Percentiles rank a stretch among this genome's conserved stretches.
phyloP scores from a whole-genome alignment of 495 filamentous ascomycete genomes.

The Sabuloglossum arenarium region DNA sequence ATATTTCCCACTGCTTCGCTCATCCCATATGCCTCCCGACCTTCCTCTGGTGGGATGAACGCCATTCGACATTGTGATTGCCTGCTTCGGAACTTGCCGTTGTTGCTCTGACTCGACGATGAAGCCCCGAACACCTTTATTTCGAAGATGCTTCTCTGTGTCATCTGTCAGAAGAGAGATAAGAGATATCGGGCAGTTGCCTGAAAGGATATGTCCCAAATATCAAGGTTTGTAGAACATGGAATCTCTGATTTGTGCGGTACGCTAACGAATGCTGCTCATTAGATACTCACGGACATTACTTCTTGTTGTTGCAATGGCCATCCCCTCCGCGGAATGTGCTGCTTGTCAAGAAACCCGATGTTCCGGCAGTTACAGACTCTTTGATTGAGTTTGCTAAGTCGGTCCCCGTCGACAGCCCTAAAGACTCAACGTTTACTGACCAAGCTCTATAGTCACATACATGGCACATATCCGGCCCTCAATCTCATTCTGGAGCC shows the following conservation, averaged over 20 bases:
- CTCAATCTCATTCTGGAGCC: conserved; percentile 70
- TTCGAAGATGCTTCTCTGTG: conserved; percentile 20
- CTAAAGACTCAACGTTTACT: not conserved
- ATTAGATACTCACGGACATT: conserved; percentile 31
- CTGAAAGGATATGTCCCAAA: conserved; percentile 23
- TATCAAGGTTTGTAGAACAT: conserved; percentile 24
- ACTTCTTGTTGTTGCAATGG: conserved; percentile 73
- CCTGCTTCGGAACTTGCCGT: not conserved
- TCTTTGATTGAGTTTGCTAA: conserved; percentile 62
- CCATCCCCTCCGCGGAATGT: conserved; percentile 75
- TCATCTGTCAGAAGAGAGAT: conserved; percentile 21
- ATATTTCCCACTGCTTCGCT: not conserved
- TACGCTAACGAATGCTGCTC: not conserved
- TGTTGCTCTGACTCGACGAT: not conserved
- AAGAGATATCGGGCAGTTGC: conserved; percentile 21
- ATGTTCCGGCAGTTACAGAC: conserved; percentile 44
- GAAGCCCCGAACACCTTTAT: not conserved
- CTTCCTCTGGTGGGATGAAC: not conserved
- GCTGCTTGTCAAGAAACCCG: conserved; percentile 71
- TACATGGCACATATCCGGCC: conserved; percentile 57
- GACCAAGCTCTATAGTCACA: conserved; percentile 30
- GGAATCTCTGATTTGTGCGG: not conserved
- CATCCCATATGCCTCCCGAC: not conserved
- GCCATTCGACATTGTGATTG: not conserved
- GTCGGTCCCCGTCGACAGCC: conserved; percentile 1